A percentile compares a stretch with the other conserved stretches of the same genome.
These are phyloP conservation scores for Cytospora chrysosperma DNA, from an alignment of 2,329 filamentous ascomycete species.

Conservation along the genomic window DNA sequence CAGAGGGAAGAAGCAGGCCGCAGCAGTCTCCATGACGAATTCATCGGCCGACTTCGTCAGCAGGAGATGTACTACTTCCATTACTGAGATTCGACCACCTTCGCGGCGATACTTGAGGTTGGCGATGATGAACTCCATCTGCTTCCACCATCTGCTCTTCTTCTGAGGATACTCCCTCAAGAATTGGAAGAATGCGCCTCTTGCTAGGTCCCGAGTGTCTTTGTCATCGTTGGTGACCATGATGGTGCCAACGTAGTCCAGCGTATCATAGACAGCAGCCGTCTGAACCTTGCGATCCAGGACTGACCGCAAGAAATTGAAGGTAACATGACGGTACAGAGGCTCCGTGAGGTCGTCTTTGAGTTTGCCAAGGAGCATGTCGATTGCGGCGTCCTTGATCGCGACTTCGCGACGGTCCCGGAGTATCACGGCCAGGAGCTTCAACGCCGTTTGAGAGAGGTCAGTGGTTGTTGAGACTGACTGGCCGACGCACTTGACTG, in stretches of 20 bases:
- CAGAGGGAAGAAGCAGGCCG: conserved; percentile 80
- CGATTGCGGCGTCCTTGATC: conserved; percentile 78
- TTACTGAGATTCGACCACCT: conserved; percentile 84
- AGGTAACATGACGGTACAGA: conserved; percentile 86
- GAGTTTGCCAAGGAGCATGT: conserved; percentile 77
- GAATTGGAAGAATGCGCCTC: conserved; percentile 92
- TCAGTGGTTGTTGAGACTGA: conserved; percentile 79
- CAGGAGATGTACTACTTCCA: conserved; percentile 88
- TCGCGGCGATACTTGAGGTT: conserved; percentile 90
- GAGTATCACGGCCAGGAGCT: conserved; percentile 81
- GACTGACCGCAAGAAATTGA: conserved; percentile 88
- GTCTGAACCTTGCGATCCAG: conserved; percentile 84
- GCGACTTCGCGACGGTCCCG: conserved; percentile 74
- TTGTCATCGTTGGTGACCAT: conserved; percentile 97
- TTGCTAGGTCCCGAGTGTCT: conserved; percentile 80
- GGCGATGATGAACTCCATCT: conserved; percentile 82
- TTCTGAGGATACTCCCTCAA: conserved; percentile 92
- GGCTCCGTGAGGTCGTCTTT: conserved; percentile 90
- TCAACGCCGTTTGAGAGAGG: conserved; percentile 81
- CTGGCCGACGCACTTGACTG: conserved; percentile 74
- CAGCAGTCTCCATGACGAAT: conserved; percentile 77
- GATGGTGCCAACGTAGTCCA: conserved; percentile 84
- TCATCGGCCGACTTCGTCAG: conserved; percentile 81
- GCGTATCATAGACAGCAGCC: conserved; percentile 82
- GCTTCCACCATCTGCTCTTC: conserved; percentile 83